Percentiles rank a stretch among this genome's conserved stretches.
phyloP scores from a whole-genome alignment of 495 filamentous ascomycete species.

The Tuber magnatum region DNA sequence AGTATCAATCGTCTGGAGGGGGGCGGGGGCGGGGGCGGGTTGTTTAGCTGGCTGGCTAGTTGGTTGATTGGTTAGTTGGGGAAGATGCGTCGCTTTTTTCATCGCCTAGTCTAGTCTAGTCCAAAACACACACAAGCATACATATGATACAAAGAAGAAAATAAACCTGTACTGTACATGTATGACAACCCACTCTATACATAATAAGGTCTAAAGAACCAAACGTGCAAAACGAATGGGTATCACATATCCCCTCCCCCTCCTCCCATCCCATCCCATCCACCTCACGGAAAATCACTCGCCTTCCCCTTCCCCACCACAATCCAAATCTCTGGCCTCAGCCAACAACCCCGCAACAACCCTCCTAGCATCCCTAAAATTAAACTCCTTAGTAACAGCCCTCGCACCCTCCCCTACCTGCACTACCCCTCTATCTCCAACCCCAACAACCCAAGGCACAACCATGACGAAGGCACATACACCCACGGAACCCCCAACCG shows the following conservation, averaged over 20 bases:
- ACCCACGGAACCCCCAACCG: background rate
- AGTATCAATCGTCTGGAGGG: background rate
- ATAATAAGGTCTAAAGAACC: background rate
- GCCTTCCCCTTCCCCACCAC: background rate
- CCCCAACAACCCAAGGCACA: background rate
- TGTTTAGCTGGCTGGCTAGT: background rate
- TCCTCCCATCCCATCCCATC: no score
- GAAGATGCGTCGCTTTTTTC: background rate
- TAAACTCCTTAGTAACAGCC: background rate
- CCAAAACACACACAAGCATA: background rate
- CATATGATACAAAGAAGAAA: background rate
- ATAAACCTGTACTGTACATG: background rate
- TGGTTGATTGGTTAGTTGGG: background rate
- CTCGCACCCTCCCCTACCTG: background rate
- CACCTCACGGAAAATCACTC: background rate
- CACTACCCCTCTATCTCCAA: background rate
- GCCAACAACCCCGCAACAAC: background rate
- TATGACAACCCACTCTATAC: background rate
- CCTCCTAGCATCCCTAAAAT: slow-evolving; percentile 3
- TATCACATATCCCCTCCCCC: background rate
- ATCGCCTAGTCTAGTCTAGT: background rate
- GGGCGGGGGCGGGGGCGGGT: background rate
- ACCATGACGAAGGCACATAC: background rate
- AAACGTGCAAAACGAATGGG: background rate
- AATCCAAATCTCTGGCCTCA: background rate